A percentile compares a stretch with the other conserved stretches of the same genome.
Evolutionary conservation across 2,329 filamentous ascomycete species (phyloP).

Genomic region (Pseudopithomyces chartarum): DNA sequence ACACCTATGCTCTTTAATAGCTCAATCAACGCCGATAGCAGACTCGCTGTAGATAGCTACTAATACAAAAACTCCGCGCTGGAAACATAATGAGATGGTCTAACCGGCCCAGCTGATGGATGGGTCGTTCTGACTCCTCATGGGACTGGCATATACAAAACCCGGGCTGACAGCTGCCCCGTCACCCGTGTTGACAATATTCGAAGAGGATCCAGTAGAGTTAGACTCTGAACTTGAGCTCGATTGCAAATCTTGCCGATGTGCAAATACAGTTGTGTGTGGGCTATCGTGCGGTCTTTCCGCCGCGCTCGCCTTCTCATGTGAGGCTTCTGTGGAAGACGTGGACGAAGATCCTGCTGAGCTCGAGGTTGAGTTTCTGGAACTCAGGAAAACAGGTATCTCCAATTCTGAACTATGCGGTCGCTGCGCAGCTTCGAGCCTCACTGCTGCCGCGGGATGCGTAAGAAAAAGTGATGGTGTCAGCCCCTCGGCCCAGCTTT

Average conservation of each 20-base stretch:
- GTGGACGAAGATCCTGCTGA: background rate
- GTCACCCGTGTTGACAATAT: background rate
- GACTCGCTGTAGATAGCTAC: background rate
- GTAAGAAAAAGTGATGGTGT: background rate
- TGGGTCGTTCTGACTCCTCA: background rate
- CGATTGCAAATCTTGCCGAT: background rate
- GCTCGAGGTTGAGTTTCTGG: background rate
- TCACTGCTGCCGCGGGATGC: background rate
- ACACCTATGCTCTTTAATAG: background rate
- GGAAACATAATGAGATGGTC: background rate
- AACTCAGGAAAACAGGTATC: slow-evolving; percentile 3
- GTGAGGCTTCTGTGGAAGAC: background rate
- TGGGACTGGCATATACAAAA: background rate
- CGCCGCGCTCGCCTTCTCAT: background rate
- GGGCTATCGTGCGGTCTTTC: background rate
- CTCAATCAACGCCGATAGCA: background rate
- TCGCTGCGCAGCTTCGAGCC: background rate
- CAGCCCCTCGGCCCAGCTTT: slow-evolving; percentile 35
- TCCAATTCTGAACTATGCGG: slow-evolving; percentile 5
- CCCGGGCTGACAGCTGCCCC: background rate
- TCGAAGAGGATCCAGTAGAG: background rate
- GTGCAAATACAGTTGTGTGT: background rate
- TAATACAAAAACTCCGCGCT: slow-evolving; percentile 1
- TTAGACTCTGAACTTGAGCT: background rate
- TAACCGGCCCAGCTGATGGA: background rate